Conservation (phyloP, 2,329 filamentous ascomycete species). For the Pseudocercospora eumusae region DNA sequence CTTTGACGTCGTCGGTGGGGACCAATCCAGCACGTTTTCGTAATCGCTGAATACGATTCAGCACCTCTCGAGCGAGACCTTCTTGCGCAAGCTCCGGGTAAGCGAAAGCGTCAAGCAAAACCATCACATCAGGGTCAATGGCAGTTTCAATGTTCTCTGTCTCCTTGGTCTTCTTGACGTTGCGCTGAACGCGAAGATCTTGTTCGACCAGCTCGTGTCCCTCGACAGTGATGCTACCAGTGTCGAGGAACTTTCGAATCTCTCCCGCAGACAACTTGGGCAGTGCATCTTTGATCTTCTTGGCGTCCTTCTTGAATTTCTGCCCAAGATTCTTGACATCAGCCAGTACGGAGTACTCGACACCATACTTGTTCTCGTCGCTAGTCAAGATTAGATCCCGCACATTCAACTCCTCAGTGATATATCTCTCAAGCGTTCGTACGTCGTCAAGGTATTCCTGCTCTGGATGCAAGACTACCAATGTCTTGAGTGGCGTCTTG, state of each 20-base stretch:
- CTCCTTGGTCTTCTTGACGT: conserved; percentile 69
- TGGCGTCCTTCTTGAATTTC: conserved; percentile 94
- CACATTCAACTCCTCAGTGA: conserved; percentile 89
- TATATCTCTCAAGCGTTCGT: conserved; percentile 80
- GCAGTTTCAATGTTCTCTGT: conserved; percentile 80
- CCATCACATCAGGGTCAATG: conserved; percentile 85
- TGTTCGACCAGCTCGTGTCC: conserved; percentile 80
- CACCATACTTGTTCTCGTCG: conserved; percentile 87
- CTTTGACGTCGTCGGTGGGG: conserved; percentile 90
- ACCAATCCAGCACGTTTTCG: conserved; percentile 91
- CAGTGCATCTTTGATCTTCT: conserved; percentile 86
- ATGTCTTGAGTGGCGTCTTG: conserved; percentile 86
- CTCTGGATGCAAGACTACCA: conserved; percentile 85
- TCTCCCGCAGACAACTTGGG: conserved; percentile 76
- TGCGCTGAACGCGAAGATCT: conserved; percentile 80
- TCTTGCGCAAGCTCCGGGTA: conserved; percentile 86
- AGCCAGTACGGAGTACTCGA: conserved; percentile 84
- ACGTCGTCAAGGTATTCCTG: conserved; percentile 83
- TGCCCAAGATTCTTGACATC: conserved; percentile 95
- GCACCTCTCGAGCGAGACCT: conserved; percentile 85
- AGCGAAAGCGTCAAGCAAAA: conserved; percentile 79
- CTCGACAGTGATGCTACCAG: conserved; percentile 76
- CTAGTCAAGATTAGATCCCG: conserved; percentile 79
- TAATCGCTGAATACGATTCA: conserved; percentile 87
- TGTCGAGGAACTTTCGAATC: conserved; percentile 74